Percentiles rank a stretch among this genome's conserved stretches.
These are phyloP conservation scores for Amylostereum chailletii DNA, from an alignment of 1,284 basidiomycete genomes.

Conservation along the genomic window DNA sequence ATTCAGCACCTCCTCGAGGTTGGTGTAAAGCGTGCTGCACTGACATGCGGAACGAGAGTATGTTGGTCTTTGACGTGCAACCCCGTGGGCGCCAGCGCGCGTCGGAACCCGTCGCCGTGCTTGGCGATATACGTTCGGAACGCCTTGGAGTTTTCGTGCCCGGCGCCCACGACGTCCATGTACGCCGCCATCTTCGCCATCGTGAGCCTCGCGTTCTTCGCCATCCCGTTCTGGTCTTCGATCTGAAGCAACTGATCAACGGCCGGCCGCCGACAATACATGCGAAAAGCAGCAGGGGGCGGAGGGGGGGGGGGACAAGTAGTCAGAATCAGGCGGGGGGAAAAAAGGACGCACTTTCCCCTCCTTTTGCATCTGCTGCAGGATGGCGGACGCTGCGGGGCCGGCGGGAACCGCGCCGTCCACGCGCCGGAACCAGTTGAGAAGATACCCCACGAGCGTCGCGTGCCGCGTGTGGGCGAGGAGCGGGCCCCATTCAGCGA, in stretches of 20 bases:
- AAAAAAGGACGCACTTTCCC: not conserved
- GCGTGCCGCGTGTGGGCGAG: slow-evolving; percentile 20
- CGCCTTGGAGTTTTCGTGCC: slow-evolving; percentile 19
- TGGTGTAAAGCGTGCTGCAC: not conserved
- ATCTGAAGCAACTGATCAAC: no score
- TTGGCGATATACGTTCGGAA: slow-evolving; percentile 19
- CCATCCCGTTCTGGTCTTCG: not conserved
- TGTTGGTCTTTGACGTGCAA: slow-evolving; percentile 12
- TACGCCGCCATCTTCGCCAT: not conserved
- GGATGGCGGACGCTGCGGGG: not conserved
- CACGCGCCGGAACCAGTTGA: slow-evolving; percentile 30
- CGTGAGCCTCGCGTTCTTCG: slow-evolving; percentile 7
- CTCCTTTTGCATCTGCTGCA: not conserved
- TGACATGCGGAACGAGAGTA: slow-evolving; percentile 12
- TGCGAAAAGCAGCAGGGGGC: no score
- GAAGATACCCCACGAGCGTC: slow-evolving; percentile 32
- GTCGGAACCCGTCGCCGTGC: slow-evolving; percentile 7
- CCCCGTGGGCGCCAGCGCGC: slow-evolving; percentile 9
- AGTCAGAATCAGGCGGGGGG: no score
- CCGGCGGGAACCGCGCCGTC: not conserved
- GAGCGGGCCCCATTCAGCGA: slow-evolving; percentile 27
- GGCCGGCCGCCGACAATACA: no score
- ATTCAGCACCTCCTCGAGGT: not conserved
- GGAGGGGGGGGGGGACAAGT: no score
- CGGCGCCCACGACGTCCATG: slow-evolving; percentile 7